These are phyloP conservation scores for Massarina eburnea DNA, from an alignment of 2,329 filamentous ascomycete genomes.

Conservation along the genomic window DNA sequence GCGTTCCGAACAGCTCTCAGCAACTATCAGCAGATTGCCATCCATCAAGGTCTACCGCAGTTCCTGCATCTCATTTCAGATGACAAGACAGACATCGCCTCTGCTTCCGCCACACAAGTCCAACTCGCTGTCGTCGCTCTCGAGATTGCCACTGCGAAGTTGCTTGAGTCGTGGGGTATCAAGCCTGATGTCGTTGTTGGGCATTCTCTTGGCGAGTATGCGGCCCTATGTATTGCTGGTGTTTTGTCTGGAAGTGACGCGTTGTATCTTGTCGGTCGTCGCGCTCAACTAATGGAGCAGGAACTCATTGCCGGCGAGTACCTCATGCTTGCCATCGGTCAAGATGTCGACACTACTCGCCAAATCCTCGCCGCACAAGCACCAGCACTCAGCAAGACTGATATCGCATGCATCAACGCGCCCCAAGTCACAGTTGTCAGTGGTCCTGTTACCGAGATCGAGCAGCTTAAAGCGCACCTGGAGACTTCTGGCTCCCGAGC, in stretches of 20 bases:
- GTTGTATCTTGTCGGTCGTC: conserved; percentile 36
- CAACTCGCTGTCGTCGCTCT: conserved; percentile 28
- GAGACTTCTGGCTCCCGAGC: not conserved
- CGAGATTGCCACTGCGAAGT: conserved; percentile 35
- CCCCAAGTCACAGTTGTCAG: conserved; percentile 23
- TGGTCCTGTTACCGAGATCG: conserved; percentile 13
- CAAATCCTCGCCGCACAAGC: not conserved
- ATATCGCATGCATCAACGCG: conserved; percentile 28
- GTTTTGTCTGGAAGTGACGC: conserved; percentile 35
- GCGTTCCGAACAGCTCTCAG: conserved; percentile 20
- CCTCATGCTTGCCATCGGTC: conserved; percentile 26
- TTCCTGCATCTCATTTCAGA: conserved; percentile 10
- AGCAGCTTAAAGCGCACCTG: not conserved
- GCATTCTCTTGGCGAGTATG: conserved; percentile 43
- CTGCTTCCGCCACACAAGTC: not conserved
- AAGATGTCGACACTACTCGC: not conserved
- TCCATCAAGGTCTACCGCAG: not conserved
- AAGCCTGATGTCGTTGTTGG: conserved; percentile 16
- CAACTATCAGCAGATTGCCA: not conserved
- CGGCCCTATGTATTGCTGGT: conserved; percentile 38
- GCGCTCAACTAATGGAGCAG: conserved; percentile 18
- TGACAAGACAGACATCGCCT: not conserved
- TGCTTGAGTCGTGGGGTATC: conserved; percentile 10
- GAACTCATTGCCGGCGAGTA: conserved; percentile 23
- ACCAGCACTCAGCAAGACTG: not conserved